phyloP scores from a whole-genome alignment of 768 basidiomycete genomes.

The Kondoa malvinella region DNA sequence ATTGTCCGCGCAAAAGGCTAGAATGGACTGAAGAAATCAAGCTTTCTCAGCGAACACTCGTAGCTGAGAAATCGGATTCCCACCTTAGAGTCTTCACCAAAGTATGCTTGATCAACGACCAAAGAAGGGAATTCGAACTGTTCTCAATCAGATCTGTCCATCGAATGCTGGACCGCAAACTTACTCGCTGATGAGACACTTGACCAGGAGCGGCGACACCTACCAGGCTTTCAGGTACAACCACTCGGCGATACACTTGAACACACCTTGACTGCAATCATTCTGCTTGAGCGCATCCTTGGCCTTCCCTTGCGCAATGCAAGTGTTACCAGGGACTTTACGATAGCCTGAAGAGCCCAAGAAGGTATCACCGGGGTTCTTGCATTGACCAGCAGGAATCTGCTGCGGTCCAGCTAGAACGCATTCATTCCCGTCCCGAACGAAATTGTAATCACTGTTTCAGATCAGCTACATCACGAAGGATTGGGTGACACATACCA shows the following conservation, averaged over 20 bases:
- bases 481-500: conserved; percentile 42
- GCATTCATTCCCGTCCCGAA: conserved; percentile 57
- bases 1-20: conserved; percentile 59
- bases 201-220: conserved; percentile 54
- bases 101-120: conserved; percentile 67
- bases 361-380: conserved; percentile 46
- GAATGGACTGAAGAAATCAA: conserved; percentile 48
- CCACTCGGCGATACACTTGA: no score
- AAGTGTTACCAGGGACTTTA: conserved; percentile 81
- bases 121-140: conserved; percentile 50
- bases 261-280: conserved; percentile 38
- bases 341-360: conserved; percentile 80
- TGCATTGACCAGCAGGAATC: conserved; percentile 60
- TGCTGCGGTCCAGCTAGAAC: conserved; percentile 73
- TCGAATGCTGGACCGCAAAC: conserved; percentile 29
- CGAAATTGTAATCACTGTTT: conserved; percentile 70
- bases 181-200: conserved; percentile 55
- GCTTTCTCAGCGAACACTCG: background rate
- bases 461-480: conserved; percentile 7
- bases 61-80: conserved; percentile 18
- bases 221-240: background rate
- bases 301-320: conserved; percentile 42
- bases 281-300: conserved; percentile 59
- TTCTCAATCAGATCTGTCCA: background rate
- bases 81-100: conserved; percentile 53